Base-by-base conservation (phyloP, 495 filamentous ascomycete genomes). In the Annulohypoxylon bovei region DNA sequence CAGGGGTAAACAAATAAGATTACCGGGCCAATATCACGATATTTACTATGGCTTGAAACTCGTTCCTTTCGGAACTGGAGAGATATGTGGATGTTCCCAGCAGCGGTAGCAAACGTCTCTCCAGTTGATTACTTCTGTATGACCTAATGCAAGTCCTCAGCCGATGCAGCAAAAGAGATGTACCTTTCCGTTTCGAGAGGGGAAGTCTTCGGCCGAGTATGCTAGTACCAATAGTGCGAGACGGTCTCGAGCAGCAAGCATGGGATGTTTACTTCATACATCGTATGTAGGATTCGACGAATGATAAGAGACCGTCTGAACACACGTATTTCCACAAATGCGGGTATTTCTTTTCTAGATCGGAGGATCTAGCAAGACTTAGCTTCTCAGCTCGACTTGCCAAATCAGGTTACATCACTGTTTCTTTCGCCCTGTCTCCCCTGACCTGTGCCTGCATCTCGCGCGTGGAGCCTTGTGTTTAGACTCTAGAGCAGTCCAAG, bases 221-320 rank as follows among this genome's bases (percentile, higher is more conserved):
- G 14, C 60, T 68, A 68, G 53, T 63, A 55, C 44, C 59, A 67
- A 65, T 72, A 72, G 59, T 60, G 22, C 60, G 46, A 49, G 47
- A 18, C 55, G 59, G 37, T 22, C 55, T 68, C 28, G 30, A 71
- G 46, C 20, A 57, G 52, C 25, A 42, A 59, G 39, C 23, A 50
- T 35, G 25, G 7, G 0, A 30, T 12, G 27, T 49, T 32, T 58
- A 47, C 18, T 33, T 37, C 39, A 7, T 18, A 18, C 20, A 39
- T 42, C 9, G 12, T 9, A 46, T 9, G 3, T 27, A 16, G 23
- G 54, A 46, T 63, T 61, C 60, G 54, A 23, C 69, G 64, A 67
- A 72, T 65, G 30, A 40, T 18, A 59, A 3, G 16, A 32, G 25
- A 30, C 25, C 35, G 3, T 47, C n/a, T 44, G n/a, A 25, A 28